Percentiles rank a stretch among this genome's conserved stretches.
These are phyloP conservation scores for Penicillium sp. DNA, from an alignment of 2,329 filamentous ascomycete species.

Conservation along the genomic window DNA sequence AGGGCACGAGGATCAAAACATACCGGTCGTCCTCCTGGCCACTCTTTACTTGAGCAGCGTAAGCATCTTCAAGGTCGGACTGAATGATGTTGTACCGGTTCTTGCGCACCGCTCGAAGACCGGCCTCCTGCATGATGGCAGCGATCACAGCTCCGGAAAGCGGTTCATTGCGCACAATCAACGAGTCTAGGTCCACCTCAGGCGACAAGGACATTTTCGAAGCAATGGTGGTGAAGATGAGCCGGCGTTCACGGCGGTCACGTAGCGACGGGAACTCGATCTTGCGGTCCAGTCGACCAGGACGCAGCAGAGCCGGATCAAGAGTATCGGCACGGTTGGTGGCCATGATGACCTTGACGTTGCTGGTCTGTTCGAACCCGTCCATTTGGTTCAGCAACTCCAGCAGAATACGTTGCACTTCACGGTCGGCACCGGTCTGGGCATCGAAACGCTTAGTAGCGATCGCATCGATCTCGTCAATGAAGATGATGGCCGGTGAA, in stretches of 20 bases:
- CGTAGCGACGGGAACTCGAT: constrained; percentile 97
- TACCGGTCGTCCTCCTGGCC: constrained; percentile 60
- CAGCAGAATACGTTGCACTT: constrained; percentile 96
- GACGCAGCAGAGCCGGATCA: constrained; percentile 87
- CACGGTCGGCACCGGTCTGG: constrained; percentile 93
- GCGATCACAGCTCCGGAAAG: constrained; percentile 93
- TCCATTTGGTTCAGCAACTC: constrained; percentile 99
- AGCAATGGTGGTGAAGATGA: constrained; percentile 97
- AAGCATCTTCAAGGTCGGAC: constrained; percentile 91
- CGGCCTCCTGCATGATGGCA: constrained; percentile 98
- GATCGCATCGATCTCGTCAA: constrained; percentile 98
- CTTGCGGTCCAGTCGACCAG: constrained; percentile 92
- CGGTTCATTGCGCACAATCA: constrained; percentile 95
- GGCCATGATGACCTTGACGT: constrained; percentile 99
- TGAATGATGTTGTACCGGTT: constrained; percentile 99
- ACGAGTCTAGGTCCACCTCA: constrained; percentile 89
- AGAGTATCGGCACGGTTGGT: constrained; percentile 97
- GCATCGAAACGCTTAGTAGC: constrained; percentile 99
- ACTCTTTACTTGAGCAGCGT: constrained; percentile 92
- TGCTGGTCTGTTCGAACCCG: constrained; percentile 96
- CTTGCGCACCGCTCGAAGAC: constrained; percentile 87
- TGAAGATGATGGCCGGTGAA: constrained; percentile 97
- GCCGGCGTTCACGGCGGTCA: constrained; percentile 85
- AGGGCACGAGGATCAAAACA: constrained; percentile 19
- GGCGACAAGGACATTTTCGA: constrained; percentile 94